Conservation (phyloP, 163 green algal genomes). For the Coccomyxa subellipsoidea region DNA sequence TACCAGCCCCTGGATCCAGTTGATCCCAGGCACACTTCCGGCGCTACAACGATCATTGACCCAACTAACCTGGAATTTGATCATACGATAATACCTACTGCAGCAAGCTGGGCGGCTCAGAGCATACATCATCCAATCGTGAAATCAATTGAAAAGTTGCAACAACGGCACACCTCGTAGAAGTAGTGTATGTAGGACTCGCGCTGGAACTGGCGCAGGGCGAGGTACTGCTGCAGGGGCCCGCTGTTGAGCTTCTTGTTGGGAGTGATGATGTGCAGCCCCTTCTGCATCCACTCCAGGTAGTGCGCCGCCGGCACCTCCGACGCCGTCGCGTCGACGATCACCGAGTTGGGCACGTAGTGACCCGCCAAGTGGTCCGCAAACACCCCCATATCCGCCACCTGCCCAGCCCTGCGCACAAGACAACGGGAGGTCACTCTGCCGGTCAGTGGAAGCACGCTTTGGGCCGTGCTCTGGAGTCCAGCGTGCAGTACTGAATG, state of each 20-base stretch:
- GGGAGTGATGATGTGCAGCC: slow-evolving; percentile 96
- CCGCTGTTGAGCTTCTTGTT: slow-evolving; percentile 98
- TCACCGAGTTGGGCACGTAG: slow-evolving; percentile 91
- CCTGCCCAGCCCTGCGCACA: slow-evolving; percentile 34
- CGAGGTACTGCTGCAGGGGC: slow-evolving; percentile 69
- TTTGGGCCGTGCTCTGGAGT: neutral
- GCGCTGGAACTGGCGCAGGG: slow-evolving; percentile 77
- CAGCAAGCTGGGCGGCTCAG: neutral
- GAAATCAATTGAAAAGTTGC: no score
- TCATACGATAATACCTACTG: no score
- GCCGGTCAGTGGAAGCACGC: neutral
- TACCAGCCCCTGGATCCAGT: no score
- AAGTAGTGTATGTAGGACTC: slow-evolving; percentile 95
- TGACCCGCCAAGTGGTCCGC: slow-evolving; percentile 53
- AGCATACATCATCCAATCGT: no score
- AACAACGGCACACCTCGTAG: slow-evolving; percentile 91
- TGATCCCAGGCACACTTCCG: no score
- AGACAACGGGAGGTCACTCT: no score
- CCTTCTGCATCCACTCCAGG: slow-evolving; percentile 75
- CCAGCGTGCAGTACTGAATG: no score
- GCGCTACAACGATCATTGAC: no score
- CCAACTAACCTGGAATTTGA: no score
- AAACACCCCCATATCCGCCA: slow-evolving; percentile 59
- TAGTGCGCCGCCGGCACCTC: slow-evolving; percentile 75
- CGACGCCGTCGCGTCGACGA: slow-evolving; percentile 89